A percentile compares a stretch with the other conserved stretches of the same genome.
Evolutionary conservation across 1,284 basidiomycete genomes (phyloP).

Genomic region (Cutaneotrichosporon dermatis): DNA sequence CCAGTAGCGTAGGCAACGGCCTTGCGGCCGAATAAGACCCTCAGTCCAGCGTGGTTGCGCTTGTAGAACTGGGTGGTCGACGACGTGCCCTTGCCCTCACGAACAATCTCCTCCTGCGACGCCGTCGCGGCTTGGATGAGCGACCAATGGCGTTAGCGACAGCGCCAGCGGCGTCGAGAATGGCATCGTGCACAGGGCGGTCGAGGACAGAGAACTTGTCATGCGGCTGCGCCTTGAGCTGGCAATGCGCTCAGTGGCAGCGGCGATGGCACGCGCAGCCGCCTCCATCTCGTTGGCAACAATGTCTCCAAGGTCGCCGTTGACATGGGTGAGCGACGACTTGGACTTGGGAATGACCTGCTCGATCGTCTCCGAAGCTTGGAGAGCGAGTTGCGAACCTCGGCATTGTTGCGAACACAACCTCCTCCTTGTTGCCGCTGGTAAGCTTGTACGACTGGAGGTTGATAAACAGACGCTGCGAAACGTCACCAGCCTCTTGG

Average conservation of each 20-base stretch:
- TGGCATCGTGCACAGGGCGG: slow-evolving; percentile 95
- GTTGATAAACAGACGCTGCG: slow-evolving; percentile 88
- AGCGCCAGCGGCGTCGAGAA: slow-evolving; percentile 84
- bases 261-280: slow-evolving; percentile 89
- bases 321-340: slow-evolving; percentile 66
- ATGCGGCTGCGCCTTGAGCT: slow-evolving; percentile 82
- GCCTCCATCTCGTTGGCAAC: slow-evolving; percentile 95
- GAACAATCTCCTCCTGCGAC: slow-evolving; percentile 96
- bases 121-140: slow-evolving; percentile 96
- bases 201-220: slow-evolving; percentile 84
- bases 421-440: slow-evolving; percentile 71
- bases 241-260: slow-evolving; percentile 84
- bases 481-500: slow-evolving; percentile 82
- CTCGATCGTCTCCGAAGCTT: slow-evolving; percentile 87
- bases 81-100: slow-evolving; percentile 86
- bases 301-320: slow-evolving; percentile 92
- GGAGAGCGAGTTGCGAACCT: slow-evolving; percentile 71
- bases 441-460: slow-evolving; percentile 91
- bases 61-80: slow-evolving; percentile 98
- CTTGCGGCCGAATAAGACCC: slow-evolving; percentile 95
- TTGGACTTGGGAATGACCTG: slow-evolving; percentile 80
- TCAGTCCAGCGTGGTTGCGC: slow-evolving; percentile 99
- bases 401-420: slow-evolving; percentile 87
- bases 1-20: slow-evolving; percentile 97
- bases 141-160: slow-evolving; percentile 94